Conservation (phyloP, 345 rosid genomes). For the Hibiscus tridactylites region DNA sequence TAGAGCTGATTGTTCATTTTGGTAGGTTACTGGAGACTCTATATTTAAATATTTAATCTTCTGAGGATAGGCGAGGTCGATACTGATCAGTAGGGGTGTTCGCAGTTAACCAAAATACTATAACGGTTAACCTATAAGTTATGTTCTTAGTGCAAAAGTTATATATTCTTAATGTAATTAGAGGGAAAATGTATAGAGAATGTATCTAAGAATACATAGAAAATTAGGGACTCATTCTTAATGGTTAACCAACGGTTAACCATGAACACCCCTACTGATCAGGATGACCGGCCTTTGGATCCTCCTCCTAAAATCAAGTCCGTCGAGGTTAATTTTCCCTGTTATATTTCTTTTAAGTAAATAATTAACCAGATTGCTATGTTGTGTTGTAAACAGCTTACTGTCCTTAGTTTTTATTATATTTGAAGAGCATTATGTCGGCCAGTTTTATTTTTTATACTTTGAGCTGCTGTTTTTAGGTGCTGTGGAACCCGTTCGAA, state of each 20-base stretch:
- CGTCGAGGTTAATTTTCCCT: slow-evolving; percentile 50
- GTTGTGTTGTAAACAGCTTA: background rate
- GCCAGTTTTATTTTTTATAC: background rate
- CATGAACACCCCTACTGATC: too few relatives aligned
- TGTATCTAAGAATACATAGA: too few relatives aligned
- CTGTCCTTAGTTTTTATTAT: background rate
- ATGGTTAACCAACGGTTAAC: too few relatives aligned
- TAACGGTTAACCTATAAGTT: too few relatives aligned
- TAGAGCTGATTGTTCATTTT: slow-evolving; percentile 7
- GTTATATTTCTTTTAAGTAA: background rate
- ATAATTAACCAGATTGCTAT: background rate
- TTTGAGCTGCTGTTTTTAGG: slow-evolving; percentile 18
- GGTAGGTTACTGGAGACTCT: slow-evolving; percentile 84
- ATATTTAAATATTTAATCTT: slow-evolving; percentile 74
- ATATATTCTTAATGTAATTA: too few relatives aligned
- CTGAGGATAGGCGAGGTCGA: slow-evolving; percentile 69
- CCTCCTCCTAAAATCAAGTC: slow-evolving; percentile 66
- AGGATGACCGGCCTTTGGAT: slow-evolving; percentile 72
- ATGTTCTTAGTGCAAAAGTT: too few relatives aligned
- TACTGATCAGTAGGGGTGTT: slow-evolving; percentile 54
- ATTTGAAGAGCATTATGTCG: background rate
- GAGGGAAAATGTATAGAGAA: too few relatives aligned
- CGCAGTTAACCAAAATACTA: too few relatives aligned
- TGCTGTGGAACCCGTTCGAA: slow-evolving; percentile 90
- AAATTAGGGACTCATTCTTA: too few relatives aligned